Evolutionary conservation across 352 stramenopile species (phyloP), one percentile per base, ranked within the genome.

Genomic region (Elongisporangium anandrum): DNA sequence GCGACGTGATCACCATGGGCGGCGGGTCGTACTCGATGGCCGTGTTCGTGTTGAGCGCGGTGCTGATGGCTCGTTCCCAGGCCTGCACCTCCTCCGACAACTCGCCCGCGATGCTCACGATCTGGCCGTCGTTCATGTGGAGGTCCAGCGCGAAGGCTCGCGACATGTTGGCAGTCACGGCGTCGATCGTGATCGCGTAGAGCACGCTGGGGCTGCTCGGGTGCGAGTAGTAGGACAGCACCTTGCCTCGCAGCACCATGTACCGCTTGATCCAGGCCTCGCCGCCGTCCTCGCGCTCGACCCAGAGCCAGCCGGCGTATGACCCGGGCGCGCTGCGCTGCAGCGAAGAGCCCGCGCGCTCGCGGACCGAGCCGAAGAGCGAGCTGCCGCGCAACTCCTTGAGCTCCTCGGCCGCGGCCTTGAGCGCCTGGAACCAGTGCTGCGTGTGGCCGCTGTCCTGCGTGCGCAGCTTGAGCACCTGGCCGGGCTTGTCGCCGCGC

Each of bases 391-490:
- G 29, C 9, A 41, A 15, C 29, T 41, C 57, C 21, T 70, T 60
- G 56, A 69, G 63, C 51, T 79, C 63, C 8, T 56, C 70, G 50
- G 82, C 67, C 0, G 66, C 79, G 29, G 68, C 22, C 61, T 82
- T 76, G 53, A 92, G 68, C 59, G 63, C 68, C 4, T 54, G 57
- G 19, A 88, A 76, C 29, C 86, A 81, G 58, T 70, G 56, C 52
- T 72, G 74, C 61, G 68, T 74, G 53, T 92, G 77, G n/a, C 85
- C 71, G 13, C 68, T 61, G 22, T 60, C 80, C 17, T 68, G 48
- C 3, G 75, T 85, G 52, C 79, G 85, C 75, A 92, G 83, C 59
- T 82, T 86, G 45, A 92, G 79, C 57, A 73, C 53, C 69, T 83
- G 79, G 3, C 64, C 60, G 54, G 83, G 69, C 65, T 68, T 71